Percentiles rank a stretch among this genome's conserved stretches.
Conservation (phyloP, 495 filamentous ascomycete species). For the Barbatosphaeria neglecta region DNA sequence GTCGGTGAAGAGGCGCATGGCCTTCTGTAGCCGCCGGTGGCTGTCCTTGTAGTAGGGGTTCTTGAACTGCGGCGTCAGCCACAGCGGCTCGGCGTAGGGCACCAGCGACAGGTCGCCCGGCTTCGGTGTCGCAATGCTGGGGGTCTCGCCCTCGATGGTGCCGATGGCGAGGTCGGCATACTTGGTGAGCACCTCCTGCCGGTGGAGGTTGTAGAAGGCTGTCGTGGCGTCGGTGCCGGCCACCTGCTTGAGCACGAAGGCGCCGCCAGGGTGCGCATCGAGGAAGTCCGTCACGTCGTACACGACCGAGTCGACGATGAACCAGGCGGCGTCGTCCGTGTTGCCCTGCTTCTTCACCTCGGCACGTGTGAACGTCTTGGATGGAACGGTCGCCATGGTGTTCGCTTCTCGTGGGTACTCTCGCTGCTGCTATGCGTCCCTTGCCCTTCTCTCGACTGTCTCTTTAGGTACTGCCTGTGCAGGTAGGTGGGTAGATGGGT, state of each 20-base stretch:
- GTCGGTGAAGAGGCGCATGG: constrained; percentile 65
- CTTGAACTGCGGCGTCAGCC: constrained; percentile 70
- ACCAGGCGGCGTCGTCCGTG: constrained; percentile 64
- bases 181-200: constrained; percentile 75
- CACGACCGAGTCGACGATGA: constrained; percentile 80
- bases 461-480: too few species aligned
- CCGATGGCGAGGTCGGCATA: constrained; percentile 69
- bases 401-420: too few species aligned
- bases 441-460: too few species aligned
- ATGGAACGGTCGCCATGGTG: constrained; percentile 11
- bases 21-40: constrained; percentile 59
- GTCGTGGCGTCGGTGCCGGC: constrained; percentile 76
- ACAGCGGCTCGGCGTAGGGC: constrained; percentile 72
- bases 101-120: constrained; percentile 61
- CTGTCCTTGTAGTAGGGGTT: constrained; percentile 73
- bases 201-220: constrained; percentile 88
- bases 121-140: constrained; percentile 59
- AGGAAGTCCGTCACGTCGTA: constrained; percentile 91
- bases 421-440: too few species aligned
- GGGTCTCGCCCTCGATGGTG: constrained; percentile 59
- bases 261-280: constrained; percentile 82
- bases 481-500: too few species aligned
- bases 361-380: constrained; percentile 53
- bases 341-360: constrained; percentile 68
- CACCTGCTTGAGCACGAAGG: constrained; percentile 71